Evolutionary conservation across 2,329 filamentous ascomycete genomes (phyloP).

Genomic region (Didymella glomerata): DNA sequence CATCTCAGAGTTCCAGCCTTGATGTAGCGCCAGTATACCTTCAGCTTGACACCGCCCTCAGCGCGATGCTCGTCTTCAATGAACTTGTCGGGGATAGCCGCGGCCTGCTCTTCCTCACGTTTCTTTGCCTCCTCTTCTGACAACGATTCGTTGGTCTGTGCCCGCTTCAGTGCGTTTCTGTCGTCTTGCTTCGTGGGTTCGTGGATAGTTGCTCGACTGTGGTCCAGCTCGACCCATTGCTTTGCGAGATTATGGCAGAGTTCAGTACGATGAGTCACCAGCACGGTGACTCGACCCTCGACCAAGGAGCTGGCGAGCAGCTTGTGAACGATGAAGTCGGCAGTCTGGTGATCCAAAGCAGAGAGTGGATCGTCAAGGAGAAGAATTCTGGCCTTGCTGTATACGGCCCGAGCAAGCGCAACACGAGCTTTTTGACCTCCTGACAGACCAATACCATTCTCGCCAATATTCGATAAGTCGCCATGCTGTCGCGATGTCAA

Average conservation of each 20-base stretch:
- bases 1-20: slow-evolving; percentile 78
- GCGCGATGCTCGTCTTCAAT: slow-evolving; percentile 79
- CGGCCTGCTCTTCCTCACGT: slow-evolving; percentile 52
- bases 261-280: slow-evolving; percentile 73
- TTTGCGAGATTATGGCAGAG: slow-evolving; percentile 76
- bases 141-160: slow-evolving; percentile 49
- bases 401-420: slow-evolving; percentile 68
- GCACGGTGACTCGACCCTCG: slow-evolving; percentile 62
- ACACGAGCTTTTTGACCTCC: slow-evolving; percentile 69
- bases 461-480: slow-evolving; percentile 68
- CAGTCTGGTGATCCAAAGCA: slow-evolving; percentile 70
- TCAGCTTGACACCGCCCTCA: slow-evolving; percentile 76
- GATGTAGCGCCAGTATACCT: slow-evolving; percentile 86
- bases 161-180: slow-evolving; percentile 52
- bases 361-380: slow-evolving; percentile 68
- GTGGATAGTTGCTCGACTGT: slow-evolving; percentile 62
- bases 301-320: slow-evolving; percentile 65
- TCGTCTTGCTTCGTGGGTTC: slow-evolving; percentile 57
- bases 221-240: slow-evolving; percentile 74
- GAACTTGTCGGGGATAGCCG: slow-evolving; percentile 74
- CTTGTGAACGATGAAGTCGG: slow-evolving; percentile 66
- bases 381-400: slow-evolving; percentile 63
- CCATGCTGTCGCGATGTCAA: slow-evolving; percentile 54
- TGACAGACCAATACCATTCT: slow-evolving; percentile 68
- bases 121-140: slow-evolving; percentile 50